Evolutionary conservation across 768 basidiomycete genomes (phyloP).

Genomic region (Pholiota conissans): DNA sequence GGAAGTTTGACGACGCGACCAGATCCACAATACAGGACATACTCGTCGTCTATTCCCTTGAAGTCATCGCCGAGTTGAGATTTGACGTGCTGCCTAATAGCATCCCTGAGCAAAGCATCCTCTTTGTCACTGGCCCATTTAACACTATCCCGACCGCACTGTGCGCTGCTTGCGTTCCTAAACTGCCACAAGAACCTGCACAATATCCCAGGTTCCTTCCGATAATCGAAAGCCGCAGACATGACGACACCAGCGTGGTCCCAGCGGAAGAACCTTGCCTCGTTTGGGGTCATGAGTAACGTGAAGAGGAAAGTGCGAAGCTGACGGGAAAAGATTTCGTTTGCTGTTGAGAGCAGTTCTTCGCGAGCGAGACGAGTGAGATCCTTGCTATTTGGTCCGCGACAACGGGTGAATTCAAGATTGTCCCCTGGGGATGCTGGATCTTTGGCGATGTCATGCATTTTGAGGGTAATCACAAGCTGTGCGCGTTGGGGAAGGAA

Average conservation of each 20-base stretch:
- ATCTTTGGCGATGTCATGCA: no score
- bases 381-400: neutral
- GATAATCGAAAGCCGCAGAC: neutral
- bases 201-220: neutral
- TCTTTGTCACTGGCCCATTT: neutral
- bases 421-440: neutral
- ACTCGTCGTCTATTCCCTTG: neutral
- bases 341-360: neutral
- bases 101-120: neutral
- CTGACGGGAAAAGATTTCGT: neutral
- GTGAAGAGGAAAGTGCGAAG: neutral
- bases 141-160: neutral
- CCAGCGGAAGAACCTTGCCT: neutral
- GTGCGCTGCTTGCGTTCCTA: neutral
- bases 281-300: neutral
- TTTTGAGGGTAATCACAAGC: neutral
- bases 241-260: neutral
- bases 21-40: neutral
- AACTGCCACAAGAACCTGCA: neutral
- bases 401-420: neutral
- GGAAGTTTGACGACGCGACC: neutral
- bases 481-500: neutral
- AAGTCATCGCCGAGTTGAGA: neutral
- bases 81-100: neutral
- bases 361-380: neutral